phyloP scores from a whole-genome alignment of 768 basidiomycete species.

The Tephrocybe sp. region DNA sequence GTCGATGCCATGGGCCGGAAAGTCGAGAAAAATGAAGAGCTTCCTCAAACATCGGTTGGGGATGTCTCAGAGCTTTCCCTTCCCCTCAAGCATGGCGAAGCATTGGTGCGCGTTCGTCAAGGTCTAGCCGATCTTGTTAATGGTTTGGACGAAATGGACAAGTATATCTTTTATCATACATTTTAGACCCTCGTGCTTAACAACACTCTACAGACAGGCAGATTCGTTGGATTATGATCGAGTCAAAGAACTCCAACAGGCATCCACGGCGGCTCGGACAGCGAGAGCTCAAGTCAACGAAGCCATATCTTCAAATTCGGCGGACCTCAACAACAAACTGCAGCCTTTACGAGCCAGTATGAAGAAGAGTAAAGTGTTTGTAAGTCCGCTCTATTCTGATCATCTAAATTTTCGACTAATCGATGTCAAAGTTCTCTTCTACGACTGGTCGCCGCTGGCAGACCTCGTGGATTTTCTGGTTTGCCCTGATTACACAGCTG shows the following conservation, averaged over 20 bases:
- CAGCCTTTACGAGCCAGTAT: conserved; percentile 34
- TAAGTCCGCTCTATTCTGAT: conserved; percentile 23
- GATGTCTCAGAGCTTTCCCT: conserved; percentile 20
- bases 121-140: conserved; percentile 58
- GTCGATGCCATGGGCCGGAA: conserved; percentile 73
- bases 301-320: conserved; percentile 40
- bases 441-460: conserved; percentile 21
- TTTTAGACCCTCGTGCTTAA: conserved; percentile 6
- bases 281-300: conserved; percentile 45
- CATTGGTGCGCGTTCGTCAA: conserved; percentile 56
- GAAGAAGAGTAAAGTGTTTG: conserved; percentile 36
- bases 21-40: conserved; percentile 35
- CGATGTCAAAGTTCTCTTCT: conserved; percentile 12
- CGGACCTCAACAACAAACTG: conserved; percentile 32
- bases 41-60: conserved; percentile 21
- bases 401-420: background rate
- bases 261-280: conserved; percentile 30
- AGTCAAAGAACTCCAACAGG: conserved; percentile 14
- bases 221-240: conserved; percentile 38
- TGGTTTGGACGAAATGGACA: conserved; percentile 57
- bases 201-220: conserved; percentile 5
- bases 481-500: conserved; percentile 40
- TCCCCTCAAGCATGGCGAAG: conserved; percentile 44
- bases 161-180: conserved; percentile 34
- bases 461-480: conserved; percentile 34